Conservation (phyloP, 495 filamentous ascomycete genomes). For the Aspergillus ostianus region DNA sequence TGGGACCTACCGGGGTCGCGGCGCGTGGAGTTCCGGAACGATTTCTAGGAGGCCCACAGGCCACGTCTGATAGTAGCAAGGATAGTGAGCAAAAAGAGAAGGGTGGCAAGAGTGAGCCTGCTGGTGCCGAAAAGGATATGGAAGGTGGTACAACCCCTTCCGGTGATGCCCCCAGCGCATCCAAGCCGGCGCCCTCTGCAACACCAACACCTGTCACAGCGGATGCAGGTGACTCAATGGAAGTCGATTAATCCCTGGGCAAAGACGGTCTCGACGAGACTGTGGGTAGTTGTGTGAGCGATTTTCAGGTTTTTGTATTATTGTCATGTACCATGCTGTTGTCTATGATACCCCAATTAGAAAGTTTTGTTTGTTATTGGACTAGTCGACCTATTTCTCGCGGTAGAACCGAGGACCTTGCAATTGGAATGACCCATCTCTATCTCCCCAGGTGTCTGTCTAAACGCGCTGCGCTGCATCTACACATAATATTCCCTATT, state of each 20-base stretch:
- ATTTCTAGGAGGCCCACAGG: slow-evolving; percentile 48
- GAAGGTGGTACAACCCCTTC: slow-evolving; percentile 13
- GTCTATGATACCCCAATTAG: neutral
- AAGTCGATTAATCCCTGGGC: slow-evolving; percentile 15
- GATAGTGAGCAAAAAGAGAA: slow-evolving; percentile 11
- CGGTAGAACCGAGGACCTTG: neutral
- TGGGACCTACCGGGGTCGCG: slow-evolving; percentile 58
- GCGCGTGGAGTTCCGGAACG: slow-evolving; percentile 68
- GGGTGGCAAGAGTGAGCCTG: slow-evolving; percentile 2
- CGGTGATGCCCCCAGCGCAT: slow-evolving; percentile 4
- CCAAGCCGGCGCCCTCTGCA: slow-evolving; percentile 7
- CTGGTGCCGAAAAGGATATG: slow-evolving; percentile 8
- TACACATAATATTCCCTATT: no score
- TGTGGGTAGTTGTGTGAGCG: neutral
- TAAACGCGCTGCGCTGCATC: neutral
- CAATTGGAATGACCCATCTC: neutral
- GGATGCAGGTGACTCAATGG: slow-evolving; percentile 24
- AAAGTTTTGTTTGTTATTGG: neutral
- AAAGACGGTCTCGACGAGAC: neutral
- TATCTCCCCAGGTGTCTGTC: neutral
- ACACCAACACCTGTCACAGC: slow-evolving; percentile 14
- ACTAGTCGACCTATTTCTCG: neutral
- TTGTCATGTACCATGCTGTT: neutral
- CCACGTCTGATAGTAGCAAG: slow-evolving; percentile 16
- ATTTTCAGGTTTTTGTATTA: neutral